A percentile compares a stretch with the other conserved stretches of the same genome.
Evolutionary conservation across 1,139 yeast species (phyloP).

Genomic region (Sugiyamaella novakii): DNA sequence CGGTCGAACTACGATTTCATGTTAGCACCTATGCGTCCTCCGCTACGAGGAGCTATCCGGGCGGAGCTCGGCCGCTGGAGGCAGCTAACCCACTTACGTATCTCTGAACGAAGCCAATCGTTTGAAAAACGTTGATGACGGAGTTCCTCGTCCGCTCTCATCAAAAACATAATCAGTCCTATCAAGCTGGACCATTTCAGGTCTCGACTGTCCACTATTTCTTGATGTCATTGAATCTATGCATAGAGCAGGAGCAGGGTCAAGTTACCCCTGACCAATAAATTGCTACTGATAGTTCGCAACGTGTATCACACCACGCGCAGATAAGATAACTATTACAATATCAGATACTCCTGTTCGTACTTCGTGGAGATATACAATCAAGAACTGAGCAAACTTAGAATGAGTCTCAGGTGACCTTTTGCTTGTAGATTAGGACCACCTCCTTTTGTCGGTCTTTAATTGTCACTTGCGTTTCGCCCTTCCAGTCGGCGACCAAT

Average conservation of each 20-base stretch:
- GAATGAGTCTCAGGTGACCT: no score
- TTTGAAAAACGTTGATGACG: conserved; percentile 59
- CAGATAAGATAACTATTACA: no score
- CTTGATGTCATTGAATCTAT: conserved; percentile 15
- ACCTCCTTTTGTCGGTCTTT: no score
- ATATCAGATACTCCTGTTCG: no score
- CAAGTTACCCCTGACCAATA: neutral
- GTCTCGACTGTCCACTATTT: conserved; percentile 22
- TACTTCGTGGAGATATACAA: no score
- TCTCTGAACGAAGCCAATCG: conserved; percentile 46
- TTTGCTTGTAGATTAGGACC: no score
- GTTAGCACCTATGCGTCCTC: conserved; percentile 15
- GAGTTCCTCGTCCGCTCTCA: conserved; percentile 65
- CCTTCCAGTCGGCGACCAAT: no score
- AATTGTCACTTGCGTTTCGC: no score
- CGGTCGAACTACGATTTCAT: conserved; percentile 3
- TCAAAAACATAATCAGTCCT: conserved; percentile 66
- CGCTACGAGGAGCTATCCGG: no score
- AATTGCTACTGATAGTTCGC: no score
- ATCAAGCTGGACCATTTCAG: conserved; percentile 39
- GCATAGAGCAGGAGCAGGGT: neutral
- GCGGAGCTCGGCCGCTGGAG: neutral
- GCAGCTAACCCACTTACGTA: conserved; percentile 5
- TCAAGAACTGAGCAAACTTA: no score
- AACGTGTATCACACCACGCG: no score